Conservation (phyloP, 2,329 filamentous ascomycete species). For the Diaporthe sp. region DNA sequence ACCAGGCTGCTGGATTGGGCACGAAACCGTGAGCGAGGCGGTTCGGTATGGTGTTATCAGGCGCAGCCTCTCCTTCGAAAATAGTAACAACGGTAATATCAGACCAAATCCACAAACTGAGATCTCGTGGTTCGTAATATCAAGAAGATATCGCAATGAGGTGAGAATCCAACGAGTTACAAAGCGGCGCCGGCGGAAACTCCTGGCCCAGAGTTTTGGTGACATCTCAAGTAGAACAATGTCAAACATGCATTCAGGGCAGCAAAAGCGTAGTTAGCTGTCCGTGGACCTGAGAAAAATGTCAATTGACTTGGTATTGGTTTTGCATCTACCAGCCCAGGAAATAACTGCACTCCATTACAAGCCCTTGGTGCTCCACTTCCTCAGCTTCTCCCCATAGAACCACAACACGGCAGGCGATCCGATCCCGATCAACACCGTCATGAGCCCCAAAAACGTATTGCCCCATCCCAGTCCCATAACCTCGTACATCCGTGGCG, state of each 20-base stretch:
- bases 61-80: neutral
- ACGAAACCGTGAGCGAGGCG: neutral
- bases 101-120: neutral
- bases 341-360: neutral
- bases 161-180: neutral
- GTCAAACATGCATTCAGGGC: too few relatives aligned
- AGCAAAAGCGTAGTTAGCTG: fast-evolving
- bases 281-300: neutral
- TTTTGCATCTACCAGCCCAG: neutral
- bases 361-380: conserved; percentile 20
- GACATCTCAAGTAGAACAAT: neutral
- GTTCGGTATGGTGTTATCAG: neutral
- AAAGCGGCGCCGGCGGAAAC: neutral
- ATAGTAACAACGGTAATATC: neutral
- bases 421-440: neutral
- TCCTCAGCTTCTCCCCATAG: conserved; percentile 20
- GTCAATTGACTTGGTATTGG: neutral
- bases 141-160: neutral
- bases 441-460: conserved; percentile 41
- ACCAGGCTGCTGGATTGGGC: neutral
- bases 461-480: conserved; percentile 62
- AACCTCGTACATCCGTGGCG: conserved; percentile 56
- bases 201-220: neutral
- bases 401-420: conserved; percentile 22
- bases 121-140: neutral